Evolutionary conservation across 2,329 filamentous ascomycete genomes (phyloP), one percentile per base, ranked within the genome.

Genomic region (Clarireedia monteithiana): DNA sequence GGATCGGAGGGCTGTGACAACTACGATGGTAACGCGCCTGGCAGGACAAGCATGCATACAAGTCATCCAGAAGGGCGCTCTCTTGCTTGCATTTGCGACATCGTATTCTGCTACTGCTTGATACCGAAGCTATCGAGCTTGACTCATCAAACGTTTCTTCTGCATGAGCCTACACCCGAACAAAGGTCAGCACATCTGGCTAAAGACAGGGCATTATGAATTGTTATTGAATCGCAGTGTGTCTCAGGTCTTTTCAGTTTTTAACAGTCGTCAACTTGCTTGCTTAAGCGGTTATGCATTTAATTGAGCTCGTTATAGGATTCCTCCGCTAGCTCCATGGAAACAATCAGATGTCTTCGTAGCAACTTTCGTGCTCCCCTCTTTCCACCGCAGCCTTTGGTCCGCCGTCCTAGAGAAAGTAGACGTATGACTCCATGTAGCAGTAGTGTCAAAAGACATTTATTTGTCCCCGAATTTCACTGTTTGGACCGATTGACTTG

Each of bases 211-310:
- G 9, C 17, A 48, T 45, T 47, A 42, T 44, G 14, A 3, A 50
- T 23, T 27, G 24, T 5, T 10, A 44, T 17, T n/a, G 17, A 17
- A 20, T 34, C n/a, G 9, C 4, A 45, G 46, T 47, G 48, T 61
- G 75, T 75, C 77, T 88, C 85, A 88, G 85, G 79, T 88, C 84
- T 88, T 88, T 87, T 86, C 83, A 87, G 83, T 86, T 81, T 78
- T 68, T 70, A 54, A 57, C 49, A 63, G 68, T 71, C 72, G 63
- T 73, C 72, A 74, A 58, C 57, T 69, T 68, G 68, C 68, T 60
- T 55, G 52, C 63, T 66, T 60, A 44, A 58, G 65, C 70, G 68
- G 68, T 59, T 69, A 68, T 60, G 63, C 39, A 58, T 56, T 54
- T 58, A 60, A n/a, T 17, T 44, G 38, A 52, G 48, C 56, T 30